Base-by-base conservation (phyloP, 2,329 filamentous ascomycete species). In the Amauroascus verrucosus region DNA sequence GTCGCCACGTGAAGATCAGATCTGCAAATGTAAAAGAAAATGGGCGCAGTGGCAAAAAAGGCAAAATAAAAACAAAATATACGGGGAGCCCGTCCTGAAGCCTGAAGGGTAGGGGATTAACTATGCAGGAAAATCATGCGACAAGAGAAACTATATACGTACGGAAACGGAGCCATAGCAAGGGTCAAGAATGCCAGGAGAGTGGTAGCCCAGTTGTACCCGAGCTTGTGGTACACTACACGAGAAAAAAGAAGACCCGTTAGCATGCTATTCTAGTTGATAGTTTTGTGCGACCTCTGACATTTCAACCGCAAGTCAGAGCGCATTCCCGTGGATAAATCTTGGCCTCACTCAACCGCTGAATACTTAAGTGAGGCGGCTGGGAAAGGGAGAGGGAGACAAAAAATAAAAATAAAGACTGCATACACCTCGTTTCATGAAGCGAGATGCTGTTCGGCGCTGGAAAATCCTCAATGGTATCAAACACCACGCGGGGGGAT, bases 181-280 rank as follows among this genome's bases (percentile, higher is more conserved):
- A 74, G 60, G 16, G 70, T 72, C 38, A 75, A 57, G 54, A 73
- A 72, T 11, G 65, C 72, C 9, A 74, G 60, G 9, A 75, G 60
- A 5, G 69, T 66, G 11, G 71, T 72, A 22, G 72, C 72, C 72
- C 72, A 75, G 55, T 74, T 69, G 54, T 68, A 73, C 24, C 69
- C 70, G 14, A 75, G 64, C 24, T 67, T 68, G 43, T 74, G 64
- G 56, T 75, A 75, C 72, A 75, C 71, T 74, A 30, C 33, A 45
- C 11, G 20, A 38, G 33, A 30, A 37, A 54, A 9, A 33, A 26
- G 24, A 53, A 30, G 5, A 32, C n/a, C 22, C 24, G 51, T 53
- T 43, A 53, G 51, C 51, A 48, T 30, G 35, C 16, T 30, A 18
- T 46, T 45, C 43, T 32, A 26, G 22, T 24, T 38, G 48, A 18